Percentiles rank a stretch among this genome's conserved stretches.
These are phyloP conservation scores for Botrytis fragariae DNA, from an alignment of 2,329 filamentous ascomycete genomes.

Conservation along the genomic window DNA sequence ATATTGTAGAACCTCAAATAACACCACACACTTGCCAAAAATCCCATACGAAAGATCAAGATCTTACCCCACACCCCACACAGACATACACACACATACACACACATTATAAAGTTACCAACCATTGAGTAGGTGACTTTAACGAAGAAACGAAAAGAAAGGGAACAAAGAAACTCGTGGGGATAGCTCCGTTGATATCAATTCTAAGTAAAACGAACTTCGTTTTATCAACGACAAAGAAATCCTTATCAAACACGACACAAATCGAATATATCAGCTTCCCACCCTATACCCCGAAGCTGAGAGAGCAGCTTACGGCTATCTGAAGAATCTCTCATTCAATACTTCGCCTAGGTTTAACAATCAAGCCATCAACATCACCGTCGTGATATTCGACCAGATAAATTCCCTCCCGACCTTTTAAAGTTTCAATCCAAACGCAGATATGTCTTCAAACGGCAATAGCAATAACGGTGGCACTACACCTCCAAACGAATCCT, in stretches of 20 bases:
- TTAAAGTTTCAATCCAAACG: slow-evolving; percentile 9
- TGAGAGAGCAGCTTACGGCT: slow-evolving; percentile 30
- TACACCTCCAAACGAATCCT: slow-evolving; percentile 42
- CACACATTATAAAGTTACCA: not conserved
- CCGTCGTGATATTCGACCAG: not conserved
- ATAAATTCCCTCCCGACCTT: not conserved
- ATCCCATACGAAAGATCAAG: not conserved
- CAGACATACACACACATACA: not conserved
- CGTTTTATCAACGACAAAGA: slow-evolving; percentile 1
- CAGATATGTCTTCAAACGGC: slow-evolving; percentile 45
- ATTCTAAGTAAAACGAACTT: not conserved
- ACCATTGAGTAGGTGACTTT: slow-evolving; percentile 2
- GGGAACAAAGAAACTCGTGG: slow-evolving; percentile 8
- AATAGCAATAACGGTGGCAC: slow-evolving; percentile 42
- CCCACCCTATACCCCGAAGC: slow-evolving; percentile 23
- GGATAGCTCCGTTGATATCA: not conserved
- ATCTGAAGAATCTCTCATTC: slow-evolving; percentile 28
- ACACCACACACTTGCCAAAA: not conserved
- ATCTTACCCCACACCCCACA: not conserved
- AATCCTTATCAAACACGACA: not conserved
- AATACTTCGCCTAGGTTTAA: not conserved
- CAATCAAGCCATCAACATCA: not conserved
- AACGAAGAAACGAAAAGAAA: not conserved
- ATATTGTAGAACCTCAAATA: not conserved
- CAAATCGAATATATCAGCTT: not conserved